Conservation (phyloP, 2,329 filamentous ascomycete genomes). For the Pseudopyricularia javanii region DNA sequence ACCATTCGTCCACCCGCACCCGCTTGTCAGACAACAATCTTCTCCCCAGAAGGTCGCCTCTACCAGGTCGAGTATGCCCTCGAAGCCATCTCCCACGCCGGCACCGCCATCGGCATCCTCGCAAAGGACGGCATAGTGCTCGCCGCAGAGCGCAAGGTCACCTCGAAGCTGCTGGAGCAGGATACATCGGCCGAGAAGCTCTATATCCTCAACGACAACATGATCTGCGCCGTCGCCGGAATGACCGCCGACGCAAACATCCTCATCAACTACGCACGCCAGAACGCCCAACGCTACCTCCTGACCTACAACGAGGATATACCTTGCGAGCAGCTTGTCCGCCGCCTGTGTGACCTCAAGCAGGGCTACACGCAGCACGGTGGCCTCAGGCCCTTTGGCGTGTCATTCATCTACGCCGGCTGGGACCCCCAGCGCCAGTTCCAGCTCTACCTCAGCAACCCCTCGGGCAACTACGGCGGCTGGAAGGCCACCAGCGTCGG, state of each 20-base stretch:
- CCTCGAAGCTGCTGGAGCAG: conserved; percentile 97
- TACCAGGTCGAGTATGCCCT: conserved; percentile 99
- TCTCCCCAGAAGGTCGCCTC: conserved; percentile 94
- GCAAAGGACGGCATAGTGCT: conserved; percentile 98
- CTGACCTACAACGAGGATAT: conserved; percentile 99
- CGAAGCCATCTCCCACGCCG: conserved; percentile 96
- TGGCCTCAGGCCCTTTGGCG: conserved; percentile 93
- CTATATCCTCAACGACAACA: conserved; percentile 99
- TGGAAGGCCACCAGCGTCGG: conserved; percentile 99
- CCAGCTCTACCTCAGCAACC: conserved; percentile 98
- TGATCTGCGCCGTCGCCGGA: conserved; percentile 98
- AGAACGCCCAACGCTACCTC: conserved; percentile 93
- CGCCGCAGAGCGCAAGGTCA: conserved; percentile 96
- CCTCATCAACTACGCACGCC: conserved; percentile 98
- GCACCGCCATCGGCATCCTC: conserved; percentile 90
- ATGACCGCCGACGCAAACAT: conserved; percentile 99
- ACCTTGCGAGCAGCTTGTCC: conserved; percentile 95
- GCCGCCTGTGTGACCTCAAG: conserved; percentile 92
- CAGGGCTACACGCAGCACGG: conserved; percentile 99
- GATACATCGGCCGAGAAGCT: conserved; percentile 99
- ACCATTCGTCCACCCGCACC: too few species aligned
- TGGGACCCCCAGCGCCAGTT: conserved; percentile 95
- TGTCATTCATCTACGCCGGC: conserved; percentile 98
- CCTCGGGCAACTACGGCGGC: conserved; percentile 94
- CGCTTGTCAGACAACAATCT: conserved; percentile 96